Conservation (phyloP, 768 basidiomycete species). For the Xerocomellus chrysenteron region DNA sequence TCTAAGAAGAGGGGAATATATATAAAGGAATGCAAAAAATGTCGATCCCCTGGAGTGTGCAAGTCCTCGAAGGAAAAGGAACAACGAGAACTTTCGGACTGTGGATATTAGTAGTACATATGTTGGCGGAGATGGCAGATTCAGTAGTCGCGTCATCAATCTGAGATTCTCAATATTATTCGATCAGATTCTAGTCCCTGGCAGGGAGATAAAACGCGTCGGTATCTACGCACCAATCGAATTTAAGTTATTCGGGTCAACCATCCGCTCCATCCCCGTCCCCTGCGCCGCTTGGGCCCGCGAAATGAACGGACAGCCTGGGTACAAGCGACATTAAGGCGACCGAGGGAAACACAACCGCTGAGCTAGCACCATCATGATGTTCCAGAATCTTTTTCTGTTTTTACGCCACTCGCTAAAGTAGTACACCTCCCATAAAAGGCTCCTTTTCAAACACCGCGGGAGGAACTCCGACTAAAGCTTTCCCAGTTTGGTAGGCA, state of each 20-base stretch:
- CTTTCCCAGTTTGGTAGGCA: too few relatives aligned
- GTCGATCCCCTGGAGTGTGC: background rate
- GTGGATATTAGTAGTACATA: slow-evolving; percentile 10
- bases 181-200: slow-evolving; percentile 14
- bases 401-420: background rate
- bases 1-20: slow-evolving; percentile 10
- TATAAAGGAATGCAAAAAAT: slow-evolving; percentile 23
- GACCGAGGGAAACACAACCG: background rate
- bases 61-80: slow-evolving; percentile 7
- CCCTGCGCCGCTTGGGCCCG: background rate
- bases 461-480: background rate
- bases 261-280: background rate
- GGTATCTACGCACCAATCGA: slow-evolving; percentile 11
- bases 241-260: background rate
- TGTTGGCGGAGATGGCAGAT: slow-evolving; percentile 10
- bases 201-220: slow-evolving; percentile 25
- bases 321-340: background rate
- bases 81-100: background rate
- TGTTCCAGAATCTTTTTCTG: background rate
- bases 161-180: slow-evolving; percentile 15
- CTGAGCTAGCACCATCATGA: background rate
- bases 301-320: background rate
- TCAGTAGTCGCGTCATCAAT: slow-evolving; percentile 14
- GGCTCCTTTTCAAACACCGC: background rate
- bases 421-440: background rate